Base-by-base conservation (phyloP, 2,329 filamentous ascomycete species). In the Aspergillus ochraceoroseus region DNA sequence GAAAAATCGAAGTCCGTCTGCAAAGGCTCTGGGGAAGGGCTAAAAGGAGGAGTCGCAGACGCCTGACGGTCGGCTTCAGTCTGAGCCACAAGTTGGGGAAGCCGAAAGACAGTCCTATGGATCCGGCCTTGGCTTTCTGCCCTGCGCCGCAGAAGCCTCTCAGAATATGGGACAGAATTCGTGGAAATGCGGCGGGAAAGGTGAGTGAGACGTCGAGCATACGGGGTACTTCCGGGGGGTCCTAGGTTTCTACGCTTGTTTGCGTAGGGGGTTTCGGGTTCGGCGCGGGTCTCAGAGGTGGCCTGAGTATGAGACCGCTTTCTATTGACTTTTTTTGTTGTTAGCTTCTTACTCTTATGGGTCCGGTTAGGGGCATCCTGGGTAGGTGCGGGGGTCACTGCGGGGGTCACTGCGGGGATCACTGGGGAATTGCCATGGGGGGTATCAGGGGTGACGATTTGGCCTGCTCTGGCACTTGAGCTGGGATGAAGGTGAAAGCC, bases 31-130 rank as follows among this genome's bases (percentile, higher is more conserved):
- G 43, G 35, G 23, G 23, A 32, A 17, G 48, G 39, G 25, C 29
- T 44, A 29, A 14, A 13, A 27, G 32, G 23, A 32, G 43, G 7
- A 3, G 34, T 17, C 28, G 44, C 44, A 15, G 44, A 39, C 8
- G 43, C 44, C 13, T 23, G 49, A n/a, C 55, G 51, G 37, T 62
- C 56, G 11, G 55, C 48, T 25, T 58, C 54, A 15, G 51, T 53
- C 43, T 64, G 57, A 12, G 54, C 53, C n/a, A 65, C 42, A 5
- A 60, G 46, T 26, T 62, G 42, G 11, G 61, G 56, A 19, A 64
- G 42, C 11, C 59, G 61, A 29, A 59, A 63, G 7, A 64, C 42
- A 3, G 64, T 64, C n/a, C 48, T 54, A 13, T 61, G 49, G 18
- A 65, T 58, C 4, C 56, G 54, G 8, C 62, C 64, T 33, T 56